phyloP scores from a whole-genome alignment of 768 basidiomycete species.

The Naganishia kalamii region DNA sequence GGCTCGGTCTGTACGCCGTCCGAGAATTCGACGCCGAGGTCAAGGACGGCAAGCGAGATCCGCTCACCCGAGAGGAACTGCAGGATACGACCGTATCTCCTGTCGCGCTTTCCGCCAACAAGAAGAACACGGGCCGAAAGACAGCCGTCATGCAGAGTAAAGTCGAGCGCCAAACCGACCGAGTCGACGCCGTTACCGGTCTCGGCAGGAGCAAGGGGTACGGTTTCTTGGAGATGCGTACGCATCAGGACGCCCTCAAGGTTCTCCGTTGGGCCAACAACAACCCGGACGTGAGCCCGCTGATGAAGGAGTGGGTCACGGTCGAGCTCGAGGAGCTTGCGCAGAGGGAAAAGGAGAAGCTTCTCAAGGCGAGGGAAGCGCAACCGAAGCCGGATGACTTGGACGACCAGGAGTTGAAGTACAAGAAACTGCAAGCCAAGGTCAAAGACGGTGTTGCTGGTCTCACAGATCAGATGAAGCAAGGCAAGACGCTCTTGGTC shows the following conservation, averaged over 20 bases:
- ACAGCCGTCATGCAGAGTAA: conserved; percentile 78
- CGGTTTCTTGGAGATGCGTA: conserved; percentile 85
- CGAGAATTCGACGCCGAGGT: conserved; percentile 75
- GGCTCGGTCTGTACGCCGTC: conserved; percentile 72
- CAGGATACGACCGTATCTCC: conserved; percentile 49
- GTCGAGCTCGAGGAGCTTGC: conserved; percentile 56
- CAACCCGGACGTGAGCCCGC: conserved; percentile 58
- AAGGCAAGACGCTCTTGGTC: conserved; percentile 62
- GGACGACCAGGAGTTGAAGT: conserved; percentile 52
- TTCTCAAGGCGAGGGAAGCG: conserved; percentile 35
- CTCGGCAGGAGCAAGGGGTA: conserved; percentile 88
- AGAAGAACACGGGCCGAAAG: conserved; percentile 47
- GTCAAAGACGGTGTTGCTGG: conserved; percentile 46
- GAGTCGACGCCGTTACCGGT: conserved; percentile 79
- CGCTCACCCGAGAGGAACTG: conserved; percentile 67
- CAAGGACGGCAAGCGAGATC: conserved; percentile 56
- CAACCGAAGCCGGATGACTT: conserved; percentile 25
- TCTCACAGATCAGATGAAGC: conserved; percentile 41
- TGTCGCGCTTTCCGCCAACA: conserved; percentile 39
- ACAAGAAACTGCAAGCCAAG: conserved; percentile 60
- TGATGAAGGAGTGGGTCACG: conserved; percentile 80
- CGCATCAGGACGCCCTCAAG: conserved; percentile 81
- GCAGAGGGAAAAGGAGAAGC: conserved; percentile 38
- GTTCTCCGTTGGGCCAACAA: conserved; percentile 93
- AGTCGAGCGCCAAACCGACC: conserved; percentile 79